Conservation (phyloP, 1,139 yeast species). For the Pichia sp. region DNA sequence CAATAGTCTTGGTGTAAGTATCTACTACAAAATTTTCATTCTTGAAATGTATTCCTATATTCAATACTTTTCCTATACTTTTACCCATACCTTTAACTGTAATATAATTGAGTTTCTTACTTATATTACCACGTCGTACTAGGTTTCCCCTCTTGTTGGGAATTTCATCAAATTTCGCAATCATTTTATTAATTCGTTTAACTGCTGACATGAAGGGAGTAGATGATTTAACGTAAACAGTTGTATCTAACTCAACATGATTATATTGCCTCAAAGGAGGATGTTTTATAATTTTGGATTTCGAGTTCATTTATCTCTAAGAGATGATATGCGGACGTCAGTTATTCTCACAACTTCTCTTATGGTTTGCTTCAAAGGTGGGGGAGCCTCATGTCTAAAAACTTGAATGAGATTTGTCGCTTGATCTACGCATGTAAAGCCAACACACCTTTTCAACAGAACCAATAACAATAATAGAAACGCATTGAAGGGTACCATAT, state of each 20-base stretch:
- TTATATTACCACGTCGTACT: constrained; percentile 28
- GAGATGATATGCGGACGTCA: neutral
- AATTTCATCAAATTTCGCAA: constrained; percentile 30
- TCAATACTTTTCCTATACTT: constrained; percentile 47
- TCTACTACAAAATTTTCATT: constrained; percentile 43
- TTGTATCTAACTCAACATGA: constrained; percentile 38
- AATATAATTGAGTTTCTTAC: constrained; percentile 34
- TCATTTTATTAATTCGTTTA: constrained; percentile 45
- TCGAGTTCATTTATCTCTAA: neutral
- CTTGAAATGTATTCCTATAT: constrained; percentile 47
- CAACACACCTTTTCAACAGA: no score
- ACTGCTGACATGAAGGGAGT: constrained; percentile 61
- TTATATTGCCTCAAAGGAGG: constrained; percentile 34
- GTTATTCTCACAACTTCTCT: no score
- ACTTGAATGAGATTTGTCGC: no score
- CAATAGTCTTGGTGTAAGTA: constrained; percentile 48
- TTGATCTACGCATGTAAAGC: no score
- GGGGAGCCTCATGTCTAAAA: no score
- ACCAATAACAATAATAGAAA: no score
- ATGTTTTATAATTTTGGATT: constrained; percentile 37
- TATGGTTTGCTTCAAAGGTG: no score
- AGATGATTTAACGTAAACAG: constrained; percentile 45
- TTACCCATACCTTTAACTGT: constrained; percentile 64
- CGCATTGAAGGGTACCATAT: no score
- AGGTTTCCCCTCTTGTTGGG: constrained; percentile 25